These are phyloP conservation scores for Xylaria curta DNA, from an alignment of 495 filamentous ascomycete genomes.

Conservation along the genomic window DNA sequence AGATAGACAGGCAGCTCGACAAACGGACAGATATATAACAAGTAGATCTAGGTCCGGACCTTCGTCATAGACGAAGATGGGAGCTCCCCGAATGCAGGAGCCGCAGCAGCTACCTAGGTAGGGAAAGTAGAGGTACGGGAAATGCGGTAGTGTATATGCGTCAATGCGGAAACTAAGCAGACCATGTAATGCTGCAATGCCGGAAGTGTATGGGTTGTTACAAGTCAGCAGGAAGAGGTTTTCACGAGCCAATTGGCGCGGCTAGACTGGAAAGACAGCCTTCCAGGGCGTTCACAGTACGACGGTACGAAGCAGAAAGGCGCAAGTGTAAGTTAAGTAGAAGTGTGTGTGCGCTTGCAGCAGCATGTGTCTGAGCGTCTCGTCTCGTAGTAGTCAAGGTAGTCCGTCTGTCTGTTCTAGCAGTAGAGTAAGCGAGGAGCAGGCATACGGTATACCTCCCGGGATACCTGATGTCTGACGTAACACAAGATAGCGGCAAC, in stretches of 20 bases:
- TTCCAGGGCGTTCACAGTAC: conserved; percentile 3
- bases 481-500: conserved; percentile 26
- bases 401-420: background rate
- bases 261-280: background rate
- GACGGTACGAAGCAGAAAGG: conserved; percentile 6
- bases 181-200: conserved; percentile 19
- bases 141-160: background rate
- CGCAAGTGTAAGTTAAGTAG: background rate
- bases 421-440: conserved; percentile 18
- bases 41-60: background rate
- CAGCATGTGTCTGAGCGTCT: conserved; percentile 2
- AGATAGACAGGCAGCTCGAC: background rate
- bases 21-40: conserved; percentile 1
- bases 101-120: conserved; percentile 14
- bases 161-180: conserved; percentile 6
- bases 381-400: conserved; percentile 8
- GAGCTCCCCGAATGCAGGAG: conserved; percentile 9
- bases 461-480: conserved; percentile 14
- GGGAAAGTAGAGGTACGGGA: background rate
- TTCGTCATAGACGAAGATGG: conserved; percentile 6
- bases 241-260: conserved; percentile 23
- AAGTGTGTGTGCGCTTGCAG: conserved; percentile 11
- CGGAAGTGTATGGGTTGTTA: conserved; percentile 4
- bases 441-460: conserved; percentile 5
- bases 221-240: conserved; percentile 4